Conservation (phyloP, 768 basidiomycete genomes). For the Psilocybe sp. region DNA sequence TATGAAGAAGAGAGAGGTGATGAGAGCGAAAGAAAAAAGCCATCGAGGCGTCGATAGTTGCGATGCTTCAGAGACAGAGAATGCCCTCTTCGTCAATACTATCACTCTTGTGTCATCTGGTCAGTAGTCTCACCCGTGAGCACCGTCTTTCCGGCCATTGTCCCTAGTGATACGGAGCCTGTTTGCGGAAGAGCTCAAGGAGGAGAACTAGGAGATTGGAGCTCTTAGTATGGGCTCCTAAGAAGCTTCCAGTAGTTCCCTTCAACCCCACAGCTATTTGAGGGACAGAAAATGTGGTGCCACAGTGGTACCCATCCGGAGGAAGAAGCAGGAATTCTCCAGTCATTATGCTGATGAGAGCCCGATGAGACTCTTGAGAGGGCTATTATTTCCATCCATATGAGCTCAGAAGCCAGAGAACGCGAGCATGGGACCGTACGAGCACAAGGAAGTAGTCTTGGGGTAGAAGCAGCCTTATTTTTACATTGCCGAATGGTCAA, state of each 20-base stretch:
- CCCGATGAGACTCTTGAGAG: too few relatives aligned
- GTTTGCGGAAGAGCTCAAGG: not conserved
- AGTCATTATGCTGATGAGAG: too few relatives aligned
- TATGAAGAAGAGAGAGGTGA: conserved; percentile 76
- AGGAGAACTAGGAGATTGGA: not conserved
- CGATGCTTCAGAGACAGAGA: conserved; percentile 26
- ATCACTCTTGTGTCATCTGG: not conserved
- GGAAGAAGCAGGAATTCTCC: not conserved
- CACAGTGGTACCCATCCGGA: not conserved
- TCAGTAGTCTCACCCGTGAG: conserved; percentile 13
- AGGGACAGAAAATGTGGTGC: not conserved
- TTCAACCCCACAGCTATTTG: conserved; percentile 2
- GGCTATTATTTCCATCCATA: too few relatives aligned
- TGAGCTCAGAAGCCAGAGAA: too few relatives aligned
- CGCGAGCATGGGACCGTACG: too few relatives aligned
- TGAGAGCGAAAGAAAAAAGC: conserved; percentile 61
- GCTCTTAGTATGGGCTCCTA: not conserved
- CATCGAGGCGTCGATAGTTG: conserved; percentile 44
- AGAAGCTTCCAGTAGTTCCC: not conserved
- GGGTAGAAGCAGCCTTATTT: too few relatives aligned
- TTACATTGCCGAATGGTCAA: too few relatives aligned
- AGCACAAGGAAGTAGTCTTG: too few relatives aligned
- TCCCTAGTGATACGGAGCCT: not conserved
- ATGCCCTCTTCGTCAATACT: not conserved
- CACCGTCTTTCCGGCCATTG: too few relatives aligned